Evolutionary conservation across 371 early-diverging fungal genomes (phyloP), one percentile per base, ranked within the genome.

Genomic region (Conidiobolus incongruus): DNA sequence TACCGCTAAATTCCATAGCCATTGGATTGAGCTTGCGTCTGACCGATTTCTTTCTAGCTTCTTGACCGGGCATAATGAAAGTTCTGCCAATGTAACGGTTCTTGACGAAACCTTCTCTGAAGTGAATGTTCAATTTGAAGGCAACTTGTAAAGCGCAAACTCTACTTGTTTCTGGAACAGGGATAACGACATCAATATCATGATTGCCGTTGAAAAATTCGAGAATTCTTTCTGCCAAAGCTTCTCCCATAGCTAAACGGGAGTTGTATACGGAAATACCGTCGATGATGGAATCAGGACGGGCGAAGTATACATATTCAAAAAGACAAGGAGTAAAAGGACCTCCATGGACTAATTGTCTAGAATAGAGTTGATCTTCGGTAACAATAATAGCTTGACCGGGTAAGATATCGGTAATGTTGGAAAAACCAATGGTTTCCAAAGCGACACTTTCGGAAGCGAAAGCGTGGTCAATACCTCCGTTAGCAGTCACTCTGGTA

Each of bases 31-130:
- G 70, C 63, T 96, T 96, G 53, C 93, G 75, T 17, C 93, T 62
- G n/a, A 96, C 96, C 47, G 77, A 80, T 63, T 90, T 87, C 54
- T 73, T 70, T 45, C 86, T 69, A 56, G 60, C 70, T 58, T 87
- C 74, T 60, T 95, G 96, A 11, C 92, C 96, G 12, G 96, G 94
- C 96, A 95, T 95, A 51, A 95, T 95, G 52, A 95, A 95, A 7
- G 96, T 93, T 49, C 96, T 72, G 4, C 94, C 96, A 56, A 95
- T 76, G 55, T 95, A 95, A 42, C 94, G 65, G 69, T 96, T 96
- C 72, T 94, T 94, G 62, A 91, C 88, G 59, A 96, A 94, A 7
- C 94, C 96, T 66, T 96, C 96, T 45, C 96, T 81, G 56, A 87
- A 96, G 21, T 72, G 59, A 39, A 82, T 75, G 41, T 78, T 73